A percentile compares a stretch with the other conserved stretches of the same genome.
Conservation (phyloP, 2,329 filamentous ascomycete species). For the Calycina marina region DNA sequence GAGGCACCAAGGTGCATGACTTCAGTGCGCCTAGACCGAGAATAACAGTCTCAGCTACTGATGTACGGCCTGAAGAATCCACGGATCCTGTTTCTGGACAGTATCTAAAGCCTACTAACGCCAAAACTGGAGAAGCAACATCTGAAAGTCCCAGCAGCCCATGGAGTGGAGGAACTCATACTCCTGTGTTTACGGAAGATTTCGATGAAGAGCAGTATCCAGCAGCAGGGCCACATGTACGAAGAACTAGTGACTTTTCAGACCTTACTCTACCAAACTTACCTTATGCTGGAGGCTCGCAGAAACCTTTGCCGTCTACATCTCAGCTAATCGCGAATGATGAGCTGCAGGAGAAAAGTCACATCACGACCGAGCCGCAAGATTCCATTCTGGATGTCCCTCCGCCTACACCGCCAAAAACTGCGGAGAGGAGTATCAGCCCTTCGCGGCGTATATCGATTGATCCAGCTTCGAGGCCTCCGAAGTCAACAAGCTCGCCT, state of each 20-base stretch:
- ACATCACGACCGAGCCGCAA: slow-evolving; percentile 8
- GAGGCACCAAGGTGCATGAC: slow-evolving; percentile 48
- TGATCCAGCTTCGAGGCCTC: slow-evolving; percentile 13
- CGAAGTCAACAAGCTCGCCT: slow-evolving; percentile 10
- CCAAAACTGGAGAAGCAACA: slow-evolving; percentile 2
- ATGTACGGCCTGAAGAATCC: slow-evolving; percentile 10
- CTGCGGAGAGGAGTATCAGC: slow-evolving; percentile 5
- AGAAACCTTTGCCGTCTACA: slow-evolving; percentile 10
- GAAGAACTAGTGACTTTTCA: slow-evolving; percentile 21
- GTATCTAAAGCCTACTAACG: slow-evolving; percentile 15
- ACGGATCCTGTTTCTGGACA: slow-evolving; percentile 2
- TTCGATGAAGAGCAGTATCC: slow-evolving; percentile 33
- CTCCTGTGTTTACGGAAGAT: slow-evolving; percentile 39
- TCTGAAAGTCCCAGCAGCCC: slow-evolving; percentile 10
- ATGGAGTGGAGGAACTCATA: slow-evolving; percentile 28
- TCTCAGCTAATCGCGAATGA: slow-evolving; percentile 10
- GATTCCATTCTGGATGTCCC: slow-evolving; percentile 13
- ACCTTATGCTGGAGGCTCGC: slow-evolving; percentile 17
- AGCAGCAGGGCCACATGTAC: slow-evolving; percentile 21
- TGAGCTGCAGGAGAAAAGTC: slow-evolving; percentile 10
- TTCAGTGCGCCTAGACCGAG: slow-evolving; percentile 45
- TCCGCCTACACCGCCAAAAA: slow-evolving; percentile 16
- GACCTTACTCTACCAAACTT: slow-evolving; percentile 20
- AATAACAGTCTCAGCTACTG: slow-evolving; percentile 24
- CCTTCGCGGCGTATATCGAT: slow-evolving; percentile 16